phyloP scores from a whole-genome alignment of 1,284 basidiomycete genomes.

The Kalmanozyma brasiliensis region DNA sequence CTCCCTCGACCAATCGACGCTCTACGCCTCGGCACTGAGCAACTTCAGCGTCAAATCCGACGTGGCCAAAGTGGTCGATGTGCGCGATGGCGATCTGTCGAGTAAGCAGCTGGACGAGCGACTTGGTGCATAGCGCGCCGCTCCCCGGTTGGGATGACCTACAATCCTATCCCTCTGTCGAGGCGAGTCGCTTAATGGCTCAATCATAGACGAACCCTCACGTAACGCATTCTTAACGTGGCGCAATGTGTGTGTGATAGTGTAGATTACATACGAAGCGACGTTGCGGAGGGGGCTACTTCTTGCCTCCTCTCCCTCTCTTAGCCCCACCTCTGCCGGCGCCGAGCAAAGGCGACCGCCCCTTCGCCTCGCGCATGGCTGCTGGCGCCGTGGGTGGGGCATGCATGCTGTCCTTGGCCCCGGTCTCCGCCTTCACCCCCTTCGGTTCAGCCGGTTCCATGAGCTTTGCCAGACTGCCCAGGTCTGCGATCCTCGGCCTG shows the following conservation, averaged over 20 bases:
- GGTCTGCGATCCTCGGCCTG: slow-evolving; percentile 10
- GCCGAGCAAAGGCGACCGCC: not conserved
- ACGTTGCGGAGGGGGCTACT: not conserved
- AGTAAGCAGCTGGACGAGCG: slow-evolving; percentile 38
- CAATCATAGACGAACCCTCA: too few species aligned
- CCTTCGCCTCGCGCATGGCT: too few species aligned
- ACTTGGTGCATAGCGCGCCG: slow-evolving; percentile 45
- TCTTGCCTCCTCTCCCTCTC: slow-evolving; percentile 6
- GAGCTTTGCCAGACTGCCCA: slow-evolving; percentile 22
- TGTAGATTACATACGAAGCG: slow-evolving; percentile 3
- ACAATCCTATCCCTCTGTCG: too few species aligned
- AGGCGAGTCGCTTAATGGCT: too few species aligned
- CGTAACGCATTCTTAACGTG: too few species aligned
- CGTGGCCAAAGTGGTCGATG: slow-evolving; percentile 61
- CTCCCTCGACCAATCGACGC: slow-evolving; percentile 59
- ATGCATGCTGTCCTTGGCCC: slow-evolving; percentile 18
- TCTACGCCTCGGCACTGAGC: slow-evolving; percentile 65
- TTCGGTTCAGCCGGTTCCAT: slow-evolving; percentile 4
- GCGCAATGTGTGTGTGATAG: not conserved
- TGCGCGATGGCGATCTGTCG: slow-evolving; percentile 55
- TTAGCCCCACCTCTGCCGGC: not conserved
- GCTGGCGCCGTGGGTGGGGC: slow-evolving; percentile 8
- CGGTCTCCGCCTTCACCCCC: not conserved
- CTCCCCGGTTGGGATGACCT: too few species aligned
- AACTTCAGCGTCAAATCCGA: slow-evolving; percentile 58